Evolutionary conservation across 306 rosid genomes (phyloP), one percentile per base, ranked within the genome.

Genomic region (Acacia crassicarpa): DNA sequence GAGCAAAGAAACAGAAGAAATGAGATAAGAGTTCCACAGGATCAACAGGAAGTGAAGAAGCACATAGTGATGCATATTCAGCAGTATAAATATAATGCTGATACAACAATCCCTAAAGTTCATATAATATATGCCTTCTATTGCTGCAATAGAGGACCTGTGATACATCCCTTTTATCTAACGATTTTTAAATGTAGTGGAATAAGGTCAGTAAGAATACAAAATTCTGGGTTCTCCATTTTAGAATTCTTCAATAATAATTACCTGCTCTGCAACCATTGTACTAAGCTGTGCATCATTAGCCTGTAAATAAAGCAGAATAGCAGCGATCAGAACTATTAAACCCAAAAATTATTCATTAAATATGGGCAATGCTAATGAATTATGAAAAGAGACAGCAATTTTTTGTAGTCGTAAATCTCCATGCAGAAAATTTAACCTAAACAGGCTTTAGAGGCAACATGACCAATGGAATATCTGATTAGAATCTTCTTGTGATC

Each of bases 261-360:
- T 38, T 86, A 93, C 99, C 99, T 95, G 98, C 85, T 93, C 97
- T 4, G 89, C 98, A 32, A 95, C 99, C 98, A 93, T 95, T 74
- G 98, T 93, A 89, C 99, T 95, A 45, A 95, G 98, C 53, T 95
- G 99, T 30, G 99, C 98, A 81, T 95, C 99, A 89, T 95, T 95
- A 74, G 99, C 99, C 98, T 95, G 92, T 74, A 71, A 85, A 82
- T 17, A 78, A 81, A 72, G 54, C 48, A 80, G 53, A 83, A 67
- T 56, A 74, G 65, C 58, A 82, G 74, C 67, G 75, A 76, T 89
- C 8, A 84, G 83, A 71, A 84, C 27, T 53, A 49, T 33, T 27
- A 72, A 82, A 74, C 68, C 58, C 80, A 45, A 30, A 75, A 72
- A 32, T 40, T 56, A 44, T 32, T 45, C 61, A 72, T 7, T 71